Percentiles rank a stretch among this genome's conserved stretches.
phyloP scores from a whole-genome alignment of 176 grass and related monocot genomes.

The Juncus effusus region DNA sequence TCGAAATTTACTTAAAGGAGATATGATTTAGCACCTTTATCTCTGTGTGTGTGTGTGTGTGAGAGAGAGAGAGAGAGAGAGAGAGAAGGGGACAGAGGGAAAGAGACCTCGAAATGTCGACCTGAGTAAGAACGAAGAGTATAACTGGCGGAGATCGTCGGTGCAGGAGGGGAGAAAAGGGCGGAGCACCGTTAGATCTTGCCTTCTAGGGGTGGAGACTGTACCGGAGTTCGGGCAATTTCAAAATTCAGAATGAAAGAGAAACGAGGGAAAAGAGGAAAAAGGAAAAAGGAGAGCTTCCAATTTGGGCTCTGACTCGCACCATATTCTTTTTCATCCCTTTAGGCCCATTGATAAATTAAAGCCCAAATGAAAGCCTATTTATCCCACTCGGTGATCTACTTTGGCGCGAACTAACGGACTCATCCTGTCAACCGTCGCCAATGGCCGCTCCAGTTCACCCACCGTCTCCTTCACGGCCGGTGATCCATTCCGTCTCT shows the following conservation, averaged over 20 bases:
- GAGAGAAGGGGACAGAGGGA: not conserved
- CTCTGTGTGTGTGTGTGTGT: not conserved
- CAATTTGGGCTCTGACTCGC: not conserved
- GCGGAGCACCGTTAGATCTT: not conserved
- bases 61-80: not conserved
- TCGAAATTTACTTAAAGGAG: not conserved
- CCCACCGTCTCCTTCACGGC: slow-evolving; percentile 7
- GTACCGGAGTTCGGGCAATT: not conserved
- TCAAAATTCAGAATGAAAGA: slow-evolving; percentile 4
- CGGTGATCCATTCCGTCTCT: not conserved
- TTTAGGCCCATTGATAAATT: no score
- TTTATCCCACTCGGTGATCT: no score
- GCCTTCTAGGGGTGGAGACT: slow-evolving; percentile 13
- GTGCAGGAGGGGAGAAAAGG: not conserved
- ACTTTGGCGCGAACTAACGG: not conserved
- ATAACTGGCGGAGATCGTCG: not conserved
- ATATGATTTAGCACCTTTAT: not conserved
- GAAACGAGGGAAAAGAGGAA: not conserved
- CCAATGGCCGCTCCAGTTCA: slow-evolving; percentile 37
- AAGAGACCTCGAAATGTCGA: not conserved
- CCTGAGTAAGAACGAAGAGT: not conserved
- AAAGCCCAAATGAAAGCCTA: no score
- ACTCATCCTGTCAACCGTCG: not conserved
- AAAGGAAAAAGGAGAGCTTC: slow-evolving; percentile 1
- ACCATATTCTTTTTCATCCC: no score